Evolutionary conservation across 495 filamentous ascomycete species (phyloP), one percentile per base, ranked within the genome.

Genomic region (Podospora anserina): DNA sequence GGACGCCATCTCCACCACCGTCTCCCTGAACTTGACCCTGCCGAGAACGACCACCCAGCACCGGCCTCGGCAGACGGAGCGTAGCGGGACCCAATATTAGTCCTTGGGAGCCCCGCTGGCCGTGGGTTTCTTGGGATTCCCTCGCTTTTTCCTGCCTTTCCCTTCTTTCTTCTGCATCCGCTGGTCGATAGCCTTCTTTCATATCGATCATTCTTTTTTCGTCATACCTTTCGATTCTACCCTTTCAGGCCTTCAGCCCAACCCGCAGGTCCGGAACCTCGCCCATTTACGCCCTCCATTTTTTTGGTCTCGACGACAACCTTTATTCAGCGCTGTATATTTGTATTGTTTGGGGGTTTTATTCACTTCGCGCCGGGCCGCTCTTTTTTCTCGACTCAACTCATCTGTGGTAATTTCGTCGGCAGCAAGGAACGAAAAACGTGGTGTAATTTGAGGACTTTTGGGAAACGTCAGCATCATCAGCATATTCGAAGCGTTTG

Each of bases 101-200:
- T 73, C 70, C 78, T 70, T 23, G 64, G 57, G 62, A 66, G 73
- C 68, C 80, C 79, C 77, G 70, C 68, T 63, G 64, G 76, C 68
- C 65, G 65, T 71, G 75, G 59, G 15, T 69, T 65, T 71, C 71
- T 74, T 72, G 68, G 68, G 61, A 65, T 66, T 59, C 62, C 71
- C 59, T 72, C 69, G 71, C 66, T 66, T 69, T 73, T 69, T 75
- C 71, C 64, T 66, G 72, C 68, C 65, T 70, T 67, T 72, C 67
- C 69, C 77, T 71, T 76, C 77, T 69, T 67, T 73, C 70, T 77
- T 71, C 65, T 49, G 72, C 75, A 71, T 76, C 77, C 77, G 81
- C 79, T 82, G 72, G 79, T 81, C 77, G 79, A 79, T 82, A 80
- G 70, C 78, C 71, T 76, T 83, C 77, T 80, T 83, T 81, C 75